A percentile compares a stretch with the other conserved stretches of the same genome.
phyloP scores from a whole-genome alignment of 2,329 filamentous ascomycete genomes.

The Xylariaceae sp. region DNA sequence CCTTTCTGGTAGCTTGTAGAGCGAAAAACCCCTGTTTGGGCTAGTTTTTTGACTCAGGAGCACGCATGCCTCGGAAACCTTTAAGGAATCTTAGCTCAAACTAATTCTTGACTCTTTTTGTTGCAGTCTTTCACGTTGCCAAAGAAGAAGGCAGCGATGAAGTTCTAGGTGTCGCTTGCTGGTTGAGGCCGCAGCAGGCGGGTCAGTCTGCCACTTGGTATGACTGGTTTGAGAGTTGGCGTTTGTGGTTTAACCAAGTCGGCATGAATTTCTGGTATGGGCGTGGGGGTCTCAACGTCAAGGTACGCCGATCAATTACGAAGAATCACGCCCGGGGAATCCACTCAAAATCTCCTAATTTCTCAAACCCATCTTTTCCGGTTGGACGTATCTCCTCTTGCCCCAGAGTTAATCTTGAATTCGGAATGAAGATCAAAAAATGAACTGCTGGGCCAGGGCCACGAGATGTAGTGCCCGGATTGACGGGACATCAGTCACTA shows the following conservation, averaged over 20 bases:
- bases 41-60: too few species aligned
- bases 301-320: slow-evolving; percentile 43
- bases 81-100: too few species aligned
- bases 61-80: too few species aligned
- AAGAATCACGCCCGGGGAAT: not conserved
- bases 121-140: slow-evolving; percentile 74
- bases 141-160: slow-evolving; percentile 61
- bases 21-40: too few species aligned
- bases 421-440: slow-evolving; percentile 3
- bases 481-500: slow-evolving; percentile 16
- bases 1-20: too few species aligned
- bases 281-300: slow-evolving; percentile 69
- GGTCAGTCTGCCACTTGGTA: slow-evolving; percentile 61
- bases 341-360: not conserved
- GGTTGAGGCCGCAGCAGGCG: slow-evolving; percentile 64
- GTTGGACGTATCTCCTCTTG: not conserved
- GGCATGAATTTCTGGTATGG: slow-evolving; percentile 72
- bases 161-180: slow-evolving; percentile 75
- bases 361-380: not conserved
- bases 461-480: not conserved
- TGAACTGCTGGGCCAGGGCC: not conserved
- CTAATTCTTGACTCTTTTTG: too few species aligned
- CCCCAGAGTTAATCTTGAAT: not conserved
- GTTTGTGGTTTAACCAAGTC: slow-evolving; percentile 69
- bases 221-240: slow-evolving; percentile 67